Evolutionary conservation across 116 monocot species (phyloP), one percentile per base, ranked within the genome.

Genomic region (Cymodocea nodosa): DNA sequence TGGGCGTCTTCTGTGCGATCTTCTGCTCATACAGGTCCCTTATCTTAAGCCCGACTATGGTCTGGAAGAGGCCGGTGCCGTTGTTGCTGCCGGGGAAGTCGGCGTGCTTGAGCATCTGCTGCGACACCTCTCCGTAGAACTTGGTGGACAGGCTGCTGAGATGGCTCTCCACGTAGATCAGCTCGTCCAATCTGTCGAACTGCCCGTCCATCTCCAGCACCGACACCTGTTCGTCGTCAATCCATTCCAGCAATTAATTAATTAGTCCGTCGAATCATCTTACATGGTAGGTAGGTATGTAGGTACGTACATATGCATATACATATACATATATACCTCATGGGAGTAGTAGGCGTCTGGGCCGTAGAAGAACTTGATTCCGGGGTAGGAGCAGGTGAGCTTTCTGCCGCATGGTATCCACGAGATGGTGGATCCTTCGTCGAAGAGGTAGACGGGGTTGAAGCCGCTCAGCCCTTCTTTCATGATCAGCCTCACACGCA

Each of bases 371-470:
- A 93, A 93, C 58, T 89, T 89, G 77, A 93, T 93, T 54, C 93
- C 93, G 5, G 93, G 93, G 74, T 93, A 93, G 12, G 93, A 93
- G 61, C 93, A 85, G 14, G 89, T 83, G 9, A 93, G 74, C 56
- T 93, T 93, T 54, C 93, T 80, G 9, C 93, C 93, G 62, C 93
- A 93, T 16, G 89, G 93, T 24, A 93, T 85, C 93, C 89, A 93
- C 12, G 68, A 75, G 70, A 93, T 85, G 56, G 89, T 89, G 10
- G 93, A 93, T 44, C 93, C 93, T 72, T 93, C 93, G 17, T 93
- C 93, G 15, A 93, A 93, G 60, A 93, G 81, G 72, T 93, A 93
- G 4, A 85, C 85, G 13, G 93, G 93, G 59, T 60, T 79, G 75
- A 93, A 93, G 63, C 82, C 50, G 68, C 83, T 83, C 70, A 82